These are phyloP conservation scores for Dactylellina sp. DNA, from an alignment of 2,329 filamentous ascomycete genomes.

Conservation along the genomic window DNA sequence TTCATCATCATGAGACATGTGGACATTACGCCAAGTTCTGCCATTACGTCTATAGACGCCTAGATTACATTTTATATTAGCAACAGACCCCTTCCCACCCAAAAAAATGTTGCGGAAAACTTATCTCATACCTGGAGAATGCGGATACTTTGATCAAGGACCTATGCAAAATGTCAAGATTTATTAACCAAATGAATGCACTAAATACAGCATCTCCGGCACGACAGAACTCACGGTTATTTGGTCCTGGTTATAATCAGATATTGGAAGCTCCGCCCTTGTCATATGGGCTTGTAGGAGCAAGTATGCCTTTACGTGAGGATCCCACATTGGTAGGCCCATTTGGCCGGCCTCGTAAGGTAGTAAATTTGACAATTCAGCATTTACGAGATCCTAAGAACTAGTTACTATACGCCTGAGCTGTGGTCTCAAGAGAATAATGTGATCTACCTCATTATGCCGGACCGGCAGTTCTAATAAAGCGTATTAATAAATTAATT, in stretches of 20 bases:
- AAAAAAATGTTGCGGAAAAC: neutral
- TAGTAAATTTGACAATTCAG: slow-evolving; percentile 83
- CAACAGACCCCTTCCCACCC: neutral
- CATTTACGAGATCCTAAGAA: slow-evolving; percentile 83
- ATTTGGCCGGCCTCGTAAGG: slow-evolving; percentile 74
- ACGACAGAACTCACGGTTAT: slow-evolving; percentile 65
- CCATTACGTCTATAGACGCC: slow-evolving; percentile 90
- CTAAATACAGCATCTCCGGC: neutral
- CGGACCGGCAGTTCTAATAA: slow-evolving; percentile 86
- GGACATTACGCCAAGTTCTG: slow-evolving; percentile 84
- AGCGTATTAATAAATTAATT: neutral
- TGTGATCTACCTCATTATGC: slow-evolving; percentile 77
- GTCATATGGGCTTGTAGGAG: slow-evolving; percentile 95
- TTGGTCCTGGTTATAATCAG: slow-evolving; percentile 96
- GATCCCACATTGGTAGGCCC: slow-evolving; percentile 94
- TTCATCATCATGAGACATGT: slow-evolving; percentile 84
- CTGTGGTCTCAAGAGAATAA: neutral
- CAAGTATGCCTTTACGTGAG: slow-evolving; percentile 95
- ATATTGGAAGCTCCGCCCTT: slow-evolving; percentile 89
- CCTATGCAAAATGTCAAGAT: slow-evolving; percentile 68
- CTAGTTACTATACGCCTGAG: slow-evolving; percentile 1
- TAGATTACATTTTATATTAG: slow-evolving; percentile 56
- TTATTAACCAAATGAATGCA: slow-evolving; percentile 18
- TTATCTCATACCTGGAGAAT: slow-evolving; percentile 75
- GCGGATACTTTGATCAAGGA: slow-evolving; percentile 95